phyloP scores from a whole-genome alignment of 2,329 filamentous ascomycete genomes.

The Colletotrichum sp. region DNA sequence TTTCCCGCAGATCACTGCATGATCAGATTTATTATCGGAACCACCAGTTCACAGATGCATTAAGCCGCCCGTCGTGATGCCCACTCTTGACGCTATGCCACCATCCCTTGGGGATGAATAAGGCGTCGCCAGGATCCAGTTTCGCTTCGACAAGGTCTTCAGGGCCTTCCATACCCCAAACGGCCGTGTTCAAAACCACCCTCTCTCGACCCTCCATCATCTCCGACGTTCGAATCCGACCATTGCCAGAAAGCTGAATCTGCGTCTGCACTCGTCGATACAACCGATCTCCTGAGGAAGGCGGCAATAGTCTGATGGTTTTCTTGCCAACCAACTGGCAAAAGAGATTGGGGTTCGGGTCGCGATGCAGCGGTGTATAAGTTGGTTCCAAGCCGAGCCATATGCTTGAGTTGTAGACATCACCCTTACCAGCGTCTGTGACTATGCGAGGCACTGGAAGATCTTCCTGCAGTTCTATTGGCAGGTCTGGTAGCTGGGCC shows the following conservation, averaged over 20 bases:
- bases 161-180: slow-evolving; percentile 64
- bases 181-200: slow-evolving; percentile 65
- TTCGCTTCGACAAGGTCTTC: slow-evolving; percentile 54
- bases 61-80: slow-evolving; percentile 37
- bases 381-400: slow-evolving; percentile 91
- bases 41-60: slow-evolving; percentile 53
- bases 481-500: slow-evolving; percentile 73
- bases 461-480: slow-evolving; percentile 65
- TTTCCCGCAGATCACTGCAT: not conserved
- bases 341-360: slow-evolving; percentile 94
- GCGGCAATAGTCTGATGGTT: slow-evolving; percentile 72
- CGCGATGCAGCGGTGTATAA: slow-evolving; percentile 87
- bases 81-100: slow-evolving; percentile 51
- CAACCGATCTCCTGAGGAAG: slow-evolving; percentile 65
- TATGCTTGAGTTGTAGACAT: slow-evolving; percentile 85
- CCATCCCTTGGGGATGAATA: slow-evolving; percentile 75
- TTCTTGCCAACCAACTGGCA: slow-evolving; percentile 81
- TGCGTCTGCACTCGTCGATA: slow-evolving; percentile 59
- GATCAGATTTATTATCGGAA: slow-evolving; percentile 36
- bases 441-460: slow-evolving; percentile 73
- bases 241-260: slow-evolving; percentile 43
- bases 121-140: slow-evolving; percentile 69
- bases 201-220: slow-evolving; percentile 90
- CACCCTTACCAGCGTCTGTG: slow-evolving; percentile 69
- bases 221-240: slow-evolving; percentile 74